These are phyloP conservation scores for Camelina sativa DNA, from an alignment of 345 rosid genomes.

Conservation along the genomic window DNA sequence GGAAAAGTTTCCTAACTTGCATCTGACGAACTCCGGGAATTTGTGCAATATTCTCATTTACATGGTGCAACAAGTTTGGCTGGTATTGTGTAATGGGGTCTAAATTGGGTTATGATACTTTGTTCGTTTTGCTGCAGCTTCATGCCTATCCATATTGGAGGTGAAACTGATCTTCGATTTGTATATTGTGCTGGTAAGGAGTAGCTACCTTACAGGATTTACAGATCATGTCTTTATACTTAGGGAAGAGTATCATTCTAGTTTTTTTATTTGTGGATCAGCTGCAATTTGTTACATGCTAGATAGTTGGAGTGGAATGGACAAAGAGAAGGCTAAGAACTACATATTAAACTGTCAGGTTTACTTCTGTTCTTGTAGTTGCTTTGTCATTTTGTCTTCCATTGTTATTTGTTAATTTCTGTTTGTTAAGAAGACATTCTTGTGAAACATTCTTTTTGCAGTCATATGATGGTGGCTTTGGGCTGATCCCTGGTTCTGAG, in stretches of 20 bases:
- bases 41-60: background rate
- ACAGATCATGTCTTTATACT: constrained; percentile 15
- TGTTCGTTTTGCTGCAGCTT: constrained; percentile 57
- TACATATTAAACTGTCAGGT: constrained; percentile 90
- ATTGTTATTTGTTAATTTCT: constrained; percentile 2
- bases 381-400: constrained; percentile 22
- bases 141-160: constrained; percentile 84
- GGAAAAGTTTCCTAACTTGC: background rate
- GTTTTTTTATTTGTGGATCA: constrained; percentile 50
- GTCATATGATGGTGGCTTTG: constrained; percentile 99
- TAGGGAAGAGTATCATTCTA: constrained; percentile 35
- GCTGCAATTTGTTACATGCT: constrained; percentile 87
- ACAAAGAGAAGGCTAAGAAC: constrained; percentile 71
- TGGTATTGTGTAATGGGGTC: background rate
- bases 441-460: constrained; percentile 44
- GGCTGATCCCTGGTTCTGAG: constrained; percentile 88
- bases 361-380: constrained; percentile 13
- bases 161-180: constrained; percentile 88
- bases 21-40: background rate
- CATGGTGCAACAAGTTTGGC: background rate
- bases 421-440: constrained; percentile 39
- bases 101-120: constrained; percentile 19
- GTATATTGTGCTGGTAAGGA: constrained; percentile 92
- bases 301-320: constrained; percentile 90
- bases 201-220: background rate